Base-by-base conservation (phyloP, 345 rosid species). In the Populus ilicifolia region DNA sequence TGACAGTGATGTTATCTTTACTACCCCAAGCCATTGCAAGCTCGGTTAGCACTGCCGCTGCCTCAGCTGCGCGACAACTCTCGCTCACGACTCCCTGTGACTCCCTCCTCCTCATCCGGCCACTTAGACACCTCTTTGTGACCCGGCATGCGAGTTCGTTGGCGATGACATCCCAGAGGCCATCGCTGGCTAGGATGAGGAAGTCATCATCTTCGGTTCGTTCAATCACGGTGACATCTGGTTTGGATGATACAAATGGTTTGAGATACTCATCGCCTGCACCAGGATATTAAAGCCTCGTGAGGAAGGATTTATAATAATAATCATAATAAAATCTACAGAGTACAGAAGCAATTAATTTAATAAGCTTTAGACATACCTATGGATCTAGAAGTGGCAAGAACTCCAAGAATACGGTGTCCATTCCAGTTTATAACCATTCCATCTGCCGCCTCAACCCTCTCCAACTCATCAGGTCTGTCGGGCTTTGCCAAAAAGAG, bases 81-180 rank as follows among this genome's bases (percentile, higher is more conserved):
- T 82, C 73, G 5, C 74, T 59, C 29, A 4, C 65, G 4, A 72
- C 78, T 5, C 62, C 66, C 23, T 52, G 68, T 6, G 71, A 56
- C 63, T 0, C 35, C 35, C 77, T 80, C 81, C 89, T 82, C 77
- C 82, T 77, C 70, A 80, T 63, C 25, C 46, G 75, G 27, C 88
- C 87, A 27, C 74, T 62, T 7, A 94, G 88, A 80, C 93, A 88
- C 71, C 83, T 83, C 73, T 82, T 88, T 69, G 84, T 92, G 5
- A 93, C 84, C 39, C 76, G 84, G 74, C 93, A 89, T 0, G 97
- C 97, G n/a, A 78, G 80, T 44, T 88, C 88, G 64, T 91, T 93
- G 1, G 94, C 82, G 38, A 94, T 71, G 2, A 88, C 92, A 17
- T 89, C 92, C 97, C 98, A 93, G 27, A 95, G 69, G n/a, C 95